Evolutionary conservation across 345 rosid species (phyloP).

Genomic region (Eutrema heterophyllum): DNA sequence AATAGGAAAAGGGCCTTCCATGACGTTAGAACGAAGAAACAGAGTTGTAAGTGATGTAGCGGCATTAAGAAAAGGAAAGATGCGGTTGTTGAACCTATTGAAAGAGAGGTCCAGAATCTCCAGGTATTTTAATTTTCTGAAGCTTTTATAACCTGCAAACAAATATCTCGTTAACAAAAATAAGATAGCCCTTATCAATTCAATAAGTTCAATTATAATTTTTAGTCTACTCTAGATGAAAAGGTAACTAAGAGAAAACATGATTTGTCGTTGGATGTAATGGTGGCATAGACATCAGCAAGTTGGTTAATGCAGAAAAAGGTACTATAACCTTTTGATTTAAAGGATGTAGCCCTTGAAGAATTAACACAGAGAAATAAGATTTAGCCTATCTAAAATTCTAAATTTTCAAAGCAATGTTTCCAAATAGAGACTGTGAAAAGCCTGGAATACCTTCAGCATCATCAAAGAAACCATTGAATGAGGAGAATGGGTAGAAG

Average conservation of each 20-base stretch:
- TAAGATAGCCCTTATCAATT: too few species aligned
- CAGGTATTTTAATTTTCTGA: neutral
- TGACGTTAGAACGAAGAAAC: neutral
- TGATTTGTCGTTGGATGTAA: too few species aligned
- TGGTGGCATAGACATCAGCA: too few species aligned
- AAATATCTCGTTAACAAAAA: neutral
- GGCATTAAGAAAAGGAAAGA: slow-evolving; percentile 1
- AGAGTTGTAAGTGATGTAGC: neutral
- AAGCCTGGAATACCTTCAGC: neutral
- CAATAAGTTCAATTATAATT: too few species aligned
- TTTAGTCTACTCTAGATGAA: too few species aligned
- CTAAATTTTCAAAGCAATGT: neutral
- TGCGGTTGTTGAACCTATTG: neutral
- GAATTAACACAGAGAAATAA: neutral
- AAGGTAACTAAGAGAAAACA: too few species aligned
- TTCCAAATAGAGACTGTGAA: neutral
- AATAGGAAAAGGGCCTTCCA: neutral
- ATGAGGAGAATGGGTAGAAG: too few species aligned
- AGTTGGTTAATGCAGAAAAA: too few species aligned
- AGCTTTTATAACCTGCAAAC: neutral
- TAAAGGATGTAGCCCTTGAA: neutral
- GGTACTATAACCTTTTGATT: neutral
- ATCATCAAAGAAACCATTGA: neutral
- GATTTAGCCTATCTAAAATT: neutral
- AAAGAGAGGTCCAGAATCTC: neutral